Evolutionary conservation across 139 green algal species (phyloP), one percentile per base, ranked within the genome.

Genomic region (Pseudopediastrum boryanum): DNA sequence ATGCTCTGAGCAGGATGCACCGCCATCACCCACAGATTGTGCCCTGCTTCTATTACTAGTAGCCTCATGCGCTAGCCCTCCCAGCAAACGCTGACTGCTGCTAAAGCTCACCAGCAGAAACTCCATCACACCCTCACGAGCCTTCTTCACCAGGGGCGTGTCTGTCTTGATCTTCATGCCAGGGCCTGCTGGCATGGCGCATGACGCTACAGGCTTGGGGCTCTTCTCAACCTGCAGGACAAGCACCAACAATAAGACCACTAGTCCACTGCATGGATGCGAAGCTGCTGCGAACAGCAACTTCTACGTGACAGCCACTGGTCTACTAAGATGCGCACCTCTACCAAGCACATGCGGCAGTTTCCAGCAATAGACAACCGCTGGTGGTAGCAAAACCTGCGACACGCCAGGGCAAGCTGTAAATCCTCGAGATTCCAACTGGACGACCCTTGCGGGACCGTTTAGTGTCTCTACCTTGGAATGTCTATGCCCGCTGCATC

Each of bases 121-220:
- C 92, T 99, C 96, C 96, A 99, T 99, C 31, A 99, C 96, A 27
- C 96, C 96, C 88, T 99, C 96, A 8, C 96, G 85, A 5, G 96
- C 96, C 77, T 99, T 99, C 88, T 98, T 98, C n/a, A 99, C 95
- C 48, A 97, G 81, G 4, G 91, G 91, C 27, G 92, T 97, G 81
- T 96, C 87, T 21, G 95, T 99, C 79, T 98, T 98, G 71, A 99
- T 96, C 19, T 94, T 94, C 96, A 99, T 99, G 71, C 93, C 93
- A 8, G 96, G 96, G 13, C 81, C 93, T 23, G 91, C 92, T 16
- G 96, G 96, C 97, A 99, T 99, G 2, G 96, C 96, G 79, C 96
- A 99, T 1, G 95, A 99, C 0, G 96, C 96, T 25, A 98, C 94
- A 13, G 96, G 96, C 87, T 99, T 99, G 64, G 95, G 94, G 61